These are phyloP conservation scores for Wickerhamiella kazuoi DNA, from an alignment of 805 yeast species.

Conservation along the genomic window DNA sequence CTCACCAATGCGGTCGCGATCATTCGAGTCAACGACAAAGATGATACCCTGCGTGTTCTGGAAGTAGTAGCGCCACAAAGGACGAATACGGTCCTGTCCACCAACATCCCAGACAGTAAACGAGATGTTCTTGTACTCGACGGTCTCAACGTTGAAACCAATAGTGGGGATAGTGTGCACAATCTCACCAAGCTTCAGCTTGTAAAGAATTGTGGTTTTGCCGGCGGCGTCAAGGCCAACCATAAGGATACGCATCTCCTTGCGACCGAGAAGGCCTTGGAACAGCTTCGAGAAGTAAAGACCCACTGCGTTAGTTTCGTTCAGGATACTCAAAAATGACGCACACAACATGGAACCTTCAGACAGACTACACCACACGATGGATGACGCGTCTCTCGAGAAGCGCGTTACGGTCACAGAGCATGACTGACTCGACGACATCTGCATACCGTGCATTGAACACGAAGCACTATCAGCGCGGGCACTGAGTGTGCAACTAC, in stretches of 20 bases:
- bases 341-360: no score
- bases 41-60: slow-evolving; percentile 98
- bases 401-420: no score
- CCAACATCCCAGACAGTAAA: slow-evolving; percentile 99
- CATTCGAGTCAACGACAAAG: slow-evolving; percentile 94
- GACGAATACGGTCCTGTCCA: slow-evolving; percentile 98
- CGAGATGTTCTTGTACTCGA: slow-evolving; percentile 89
- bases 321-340: no score
- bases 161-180: slow-evolving; percentile 93
- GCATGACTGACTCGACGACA: no score
- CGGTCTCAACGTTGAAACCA: slow-evolving; percentile 95
- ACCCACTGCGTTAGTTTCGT: slow-evolving; percentile 42
- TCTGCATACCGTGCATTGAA: no score
- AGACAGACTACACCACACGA: no score
- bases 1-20: slow-evolving; percentile 93
- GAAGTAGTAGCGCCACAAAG: slow-evolving; percentile 97
- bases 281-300: slow-evolving; percentile 84
- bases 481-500: no score
- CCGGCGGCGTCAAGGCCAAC: slow-evolving; percentile 98
- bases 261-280: slow-evolving; percentile 89
- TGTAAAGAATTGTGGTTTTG: slow-evolving; percentile 90
- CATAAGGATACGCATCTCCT: slow-evolving; percentile 96
- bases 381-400: no score
- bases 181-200: slow-evolving; percentile 87
- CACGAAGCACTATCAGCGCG: no score